Conservation (phyloP, 352 stramenopile species). For the Phytophthora pini region DNA sequence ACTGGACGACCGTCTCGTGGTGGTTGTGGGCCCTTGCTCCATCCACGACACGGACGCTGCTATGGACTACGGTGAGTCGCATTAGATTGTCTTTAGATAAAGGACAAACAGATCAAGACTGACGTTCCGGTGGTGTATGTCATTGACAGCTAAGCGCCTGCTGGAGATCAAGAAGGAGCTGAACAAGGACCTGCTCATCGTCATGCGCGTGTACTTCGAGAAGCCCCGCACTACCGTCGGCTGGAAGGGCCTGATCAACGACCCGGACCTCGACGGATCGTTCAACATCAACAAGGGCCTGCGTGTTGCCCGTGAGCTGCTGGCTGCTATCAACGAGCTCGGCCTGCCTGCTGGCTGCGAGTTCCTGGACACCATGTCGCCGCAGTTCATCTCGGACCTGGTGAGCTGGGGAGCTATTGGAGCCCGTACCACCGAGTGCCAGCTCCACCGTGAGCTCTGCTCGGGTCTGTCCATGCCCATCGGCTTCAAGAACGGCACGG, state of each 20-base stretch:
- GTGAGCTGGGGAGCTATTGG: slow-evolving; percentile 92
- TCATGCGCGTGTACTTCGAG: slow-evolving; percentile 94
- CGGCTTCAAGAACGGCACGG: slow-evolving; percentile 93
- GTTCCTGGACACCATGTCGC: slow-evolving; percentile 92
- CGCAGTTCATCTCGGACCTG: slow-evolving; percentile 91
- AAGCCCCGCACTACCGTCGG: slow-evolving; percentile 91
- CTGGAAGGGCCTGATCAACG: slow-evolving; percentile 93
- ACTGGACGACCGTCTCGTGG: slow-evolving; percentile 85
- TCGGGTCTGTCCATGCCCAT: slow-evolving; percentile 91
- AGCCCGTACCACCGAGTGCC: slow-evolving; percentile 90
- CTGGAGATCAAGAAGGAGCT: slow-evolving; percentile 75
- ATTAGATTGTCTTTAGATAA: neutral
- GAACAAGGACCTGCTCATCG: slow-evolving; percentile 83
- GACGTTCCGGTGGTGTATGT: slow-evolving; percentile 8
- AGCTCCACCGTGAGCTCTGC: slow-evolving; percentile 90
- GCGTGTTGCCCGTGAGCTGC: slow-evolving; percentile 79
- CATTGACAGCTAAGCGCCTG: slow-evolving; percentile 59
- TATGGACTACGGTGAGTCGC: slow-evolving; percentile 79
- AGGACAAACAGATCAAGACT: neutral
- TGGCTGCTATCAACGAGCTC: slow-evolving; percentile 89
- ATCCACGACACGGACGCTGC: slow-evolving; percentile 90
- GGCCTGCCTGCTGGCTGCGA: slow-evolving; percentile 85
- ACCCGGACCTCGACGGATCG: slow-evolving; percentile 88
- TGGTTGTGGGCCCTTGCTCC: slow-evolving; percentile 89
- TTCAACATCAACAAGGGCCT: slow-evolving; percentile 94